A percentile compares a stretch with the other conserved stretches of the same genome.
phyloP scores from a whole-genome alignment of 176 grass and related monocot species.

The Zoysia japonica region DNA sequence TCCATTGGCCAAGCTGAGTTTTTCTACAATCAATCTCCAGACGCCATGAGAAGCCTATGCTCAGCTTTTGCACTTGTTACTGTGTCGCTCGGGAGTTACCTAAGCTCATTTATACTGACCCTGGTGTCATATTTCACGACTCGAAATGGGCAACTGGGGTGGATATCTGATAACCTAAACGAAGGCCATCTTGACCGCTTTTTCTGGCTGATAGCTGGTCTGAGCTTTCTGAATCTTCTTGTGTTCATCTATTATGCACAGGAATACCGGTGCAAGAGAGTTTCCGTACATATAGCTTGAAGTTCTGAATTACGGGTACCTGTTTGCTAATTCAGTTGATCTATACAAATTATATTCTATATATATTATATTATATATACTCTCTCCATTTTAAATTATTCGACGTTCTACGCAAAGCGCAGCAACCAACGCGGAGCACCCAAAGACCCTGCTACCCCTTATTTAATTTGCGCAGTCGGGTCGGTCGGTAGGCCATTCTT shows the following conservation, averaged over 20 bases:
- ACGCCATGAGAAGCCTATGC: conserved; percentile 82
- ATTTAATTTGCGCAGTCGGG: no score
- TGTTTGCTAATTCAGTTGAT: not conserved
- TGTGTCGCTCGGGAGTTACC: conserved; percentile 69
- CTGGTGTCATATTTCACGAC: conserved; percentile 57
- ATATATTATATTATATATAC: not conserved
- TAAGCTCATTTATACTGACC: conserved; percentile 76
- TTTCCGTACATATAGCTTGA: conserved; percentile 37
- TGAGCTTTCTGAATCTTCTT: conserved; percentile 67
- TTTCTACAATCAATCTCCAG: conserved; percentile 84
- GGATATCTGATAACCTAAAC: conserved; percentile 93
- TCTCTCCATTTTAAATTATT: no score
- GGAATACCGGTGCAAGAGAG: conserved; percentile 58
- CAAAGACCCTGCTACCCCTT: no score
- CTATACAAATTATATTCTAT: not conserved
- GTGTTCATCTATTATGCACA: conserved; percentile 60
- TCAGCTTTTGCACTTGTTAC: conserved; percentile 73
- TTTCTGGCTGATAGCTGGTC: conserved; percentile 72
- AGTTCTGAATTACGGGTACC: not conserved
- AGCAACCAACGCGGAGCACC: no score
- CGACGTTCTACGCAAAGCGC: no score
- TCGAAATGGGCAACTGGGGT: conserved; percentile 44
- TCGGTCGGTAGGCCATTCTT: no score
- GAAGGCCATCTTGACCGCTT: conserved; percentile 88
- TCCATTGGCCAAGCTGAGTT: conserved; percentile 73